phyloP scores from a whole-genome alignment of 331 rosid genomes.

The Stylosanthes scabra region DNA sequence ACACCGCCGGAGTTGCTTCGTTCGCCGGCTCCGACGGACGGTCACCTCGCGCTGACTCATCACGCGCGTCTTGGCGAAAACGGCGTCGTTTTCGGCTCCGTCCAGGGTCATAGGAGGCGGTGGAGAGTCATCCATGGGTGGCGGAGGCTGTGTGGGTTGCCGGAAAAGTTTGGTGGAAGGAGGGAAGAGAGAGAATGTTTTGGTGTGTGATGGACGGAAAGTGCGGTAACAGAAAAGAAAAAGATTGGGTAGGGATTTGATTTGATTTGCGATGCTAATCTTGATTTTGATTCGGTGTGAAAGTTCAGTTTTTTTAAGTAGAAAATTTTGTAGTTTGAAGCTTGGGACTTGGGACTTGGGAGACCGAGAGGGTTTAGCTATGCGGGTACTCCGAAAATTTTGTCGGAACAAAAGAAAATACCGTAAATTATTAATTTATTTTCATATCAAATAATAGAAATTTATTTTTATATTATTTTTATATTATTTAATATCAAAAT shows the following conservation, averaged over 20 bases:
- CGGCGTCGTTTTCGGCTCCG: conserved; percentile 49
- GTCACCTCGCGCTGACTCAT: conserved; percentile 59
- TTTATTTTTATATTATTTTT: no score
- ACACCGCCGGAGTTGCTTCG: conserved; percentile 51
- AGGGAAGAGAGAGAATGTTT: not conserved
- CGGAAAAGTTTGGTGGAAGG: not conserved
- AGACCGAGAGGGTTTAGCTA: no score
- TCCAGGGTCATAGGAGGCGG: conserved; percentile 49
- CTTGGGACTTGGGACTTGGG: no score
- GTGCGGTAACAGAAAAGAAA: not conserved
- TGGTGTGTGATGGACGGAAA: not conserved
- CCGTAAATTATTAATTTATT: no score
- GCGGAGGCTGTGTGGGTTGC: not conserved
- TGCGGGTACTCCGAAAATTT: no score
- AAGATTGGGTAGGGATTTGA: not conserved
- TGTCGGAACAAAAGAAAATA: no score
- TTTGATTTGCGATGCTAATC: not conserved
- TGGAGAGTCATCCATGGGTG: conserved; percentile 63
- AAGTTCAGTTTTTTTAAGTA: not conserved
- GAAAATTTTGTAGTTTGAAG: not conserved
- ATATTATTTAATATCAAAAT: no score
- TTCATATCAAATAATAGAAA: no score
- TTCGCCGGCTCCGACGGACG: conserved; percentile 58
- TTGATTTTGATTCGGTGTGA: not conserved
- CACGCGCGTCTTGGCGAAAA: conserved; percentile 36